These are phyloP conservation scores for Plasmodium adleri DNA, from an alignment of 169 alveolate species.

Conservation along the genomic window DNA sequence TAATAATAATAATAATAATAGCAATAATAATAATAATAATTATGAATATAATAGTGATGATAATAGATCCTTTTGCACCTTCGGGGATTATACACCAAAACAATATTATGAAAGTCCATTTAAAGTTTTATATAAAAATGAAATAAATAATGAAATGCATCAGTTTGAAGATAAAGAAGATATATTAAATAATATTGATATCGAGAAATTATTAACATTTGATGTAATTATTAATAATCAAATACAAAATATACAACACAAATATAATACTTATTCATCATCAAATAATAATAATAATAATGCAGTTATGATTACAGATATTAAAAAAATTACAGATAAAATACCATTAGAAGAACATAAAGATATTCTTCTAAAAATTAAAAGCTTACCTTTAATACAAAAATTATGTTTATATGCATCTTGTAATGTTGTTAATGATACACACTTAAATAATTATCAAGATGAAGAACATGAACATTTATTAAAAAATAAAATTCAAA, in stretches of 20 bases:
- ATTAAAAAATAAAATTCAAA: constrained; percentile 12
- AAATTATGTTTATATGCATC: constrained; percentile 57
- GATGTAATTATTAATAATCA: constrained; percentile 58
- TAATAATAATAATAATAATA: too few species aligned
- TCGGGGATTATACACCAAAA: constrained; percentile 31
- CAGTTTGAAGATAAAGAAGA: constrained; percentile 60
- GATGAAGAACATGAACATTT: constrained; percentile 1
- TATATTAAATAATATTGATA: constrained; percentile 31
- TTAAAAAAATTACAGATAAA: constrained; percentile 69
- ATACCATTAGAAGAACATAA: constrained; percentile 68
- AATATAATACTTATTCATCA: constrained; percentile 17
- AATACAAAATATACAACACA: constrained; percentile 50
- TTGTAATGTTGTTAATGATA: constrained; percentile 44
- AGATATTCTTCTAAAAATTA: constrained; percentile 56
- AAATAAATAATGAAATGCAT: constrained; percentile 7
- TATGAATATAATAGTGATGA: neutral
- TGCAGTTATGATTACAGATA: constrained; percentile 66
- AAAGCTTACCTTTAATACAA: constrained; percentile 67
- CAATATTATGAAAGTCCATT: constrained; percentile 64
- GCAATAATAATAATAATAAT: too few species aligned
- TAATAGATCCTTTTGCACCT: constrained; percentile 21
- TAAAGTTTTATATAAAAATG: constrained; percentile 66
- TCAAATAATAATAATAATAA: constrained; percentile 14
- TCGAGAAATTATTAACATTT: constrained; percentile 46
- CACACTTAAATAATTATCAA: constrained; percentile 46